These are phyloP conservation scores for Candolleomyces eurysporus DNA, from an alignment of 768 basidiomycete genomes.

Conservation along the genomic window DNA sequence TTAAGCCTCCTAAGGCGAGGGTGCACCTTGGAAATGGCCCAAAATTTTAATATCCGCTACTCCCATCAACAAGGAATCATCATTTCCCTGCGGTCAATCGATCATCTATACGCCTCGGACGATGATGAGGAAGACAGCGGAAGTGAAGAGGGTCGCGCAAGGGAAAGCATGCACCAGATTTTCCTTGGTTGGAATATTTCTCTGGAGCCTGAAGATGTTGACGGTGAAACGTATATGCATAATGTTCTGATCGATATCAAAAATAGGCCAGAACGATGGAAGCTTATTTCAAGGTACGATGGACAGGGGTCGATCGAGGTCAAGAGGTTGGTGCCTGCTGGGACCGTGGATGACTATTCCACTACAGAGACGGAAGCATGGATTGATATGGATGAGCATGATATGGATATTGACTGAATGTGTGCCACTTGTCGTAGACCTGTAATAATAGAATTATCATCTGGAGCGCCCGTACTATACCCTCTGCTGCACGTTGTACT, in stretches of 20 bases:
- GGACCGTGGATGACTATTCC: slow-evolving; percentile 32
- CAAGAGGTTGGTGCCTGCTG: slow-evolving; percentile 26
- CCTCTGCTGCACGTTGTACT: too few species aligned
- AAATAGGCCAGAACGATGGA: slow-evolving; percentile 31
- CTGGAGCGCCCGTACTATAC: too few species aligned
- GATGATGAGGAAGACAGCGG: slow-evolving; percentile 14
- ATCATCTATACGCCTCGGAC: slow-evolving; percentile 25
- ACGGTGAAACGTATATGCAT: slow-evolving; percentile 44
- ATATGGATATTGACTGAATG: slow-evolving; percentile 5
- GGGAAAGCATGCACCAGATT: slow-evolving; percentile 40
- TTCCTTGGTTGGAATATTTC: slow-evolving; percentile 71
- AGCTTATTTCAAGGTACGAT: slow-evolving; percentile 20
- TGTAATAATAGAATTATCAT: too few species aligned
- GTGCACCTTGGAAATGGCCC: slow-evolving; percentile 57
- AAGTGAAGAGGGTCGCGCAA: slow-evolving; percentile 17
- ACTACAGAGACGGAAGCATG: slow-evolving; percentile 30
- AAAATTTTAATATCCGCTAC: slow-evolving; percentile 54
- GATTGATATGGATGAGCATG: slow-evolving; percentile 4
- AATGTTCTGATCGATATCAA: slow-evolving; percentile 35
- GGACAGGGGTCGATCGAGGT: slow-evolving; percentile 30
- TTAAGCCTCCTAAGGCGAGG: slow-evolving; percentile 54
- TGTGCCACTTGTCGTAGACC: not conserved
- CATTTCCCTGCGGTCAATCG: slow-evolving; percentile 38
- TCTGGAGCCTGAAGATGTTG: slow-evolving; percentile 43
- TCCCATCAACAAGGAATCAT: slow-evolving; percentile 52